Base-by-base conservation (phyloP, 2,329 filamentous ascomycete species). In the Colletotrichum costaricense region DNA sequence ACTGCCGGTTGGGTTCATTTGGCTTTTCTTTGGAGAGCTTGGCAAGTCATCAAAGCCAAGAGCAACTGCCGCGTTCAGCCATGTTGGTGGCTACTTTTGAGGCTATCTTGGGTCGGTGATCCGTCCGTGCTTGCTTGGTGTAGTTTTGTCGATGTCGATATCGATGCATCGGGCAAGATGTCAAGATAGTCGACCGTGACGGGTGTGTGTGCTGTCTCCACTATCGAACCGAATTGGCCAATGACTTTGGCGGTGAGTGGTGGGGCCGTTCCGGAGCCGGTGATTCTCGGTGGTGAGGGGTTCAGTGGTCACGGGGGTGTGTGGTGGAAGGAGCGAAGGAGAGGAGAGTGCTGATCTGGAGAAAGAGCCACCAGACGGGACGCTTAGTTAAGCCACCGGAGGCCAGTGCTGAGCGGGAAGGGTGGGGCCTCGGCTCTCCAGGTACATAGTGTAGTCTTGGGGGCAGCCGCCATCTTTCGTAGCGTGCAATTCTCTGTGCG, bases 211-310 rank as follows among this genome's bases (percentile, higher is more conserved):
- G 19, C 12, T n/a, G 42, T 49, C 42, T 22, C 42, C 42, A 62
- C 59, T 9, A 30, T 19, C 22, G 14, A 7, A 5, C 42, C 42
- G 19, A 22, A 22, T 49, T 49, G 42, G 42, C 42, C 42, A 49
- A 22, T 49, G 42, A 22, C 19, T 49, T 49, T 42, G 14, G 16
- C 8, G 42, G 8, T 49, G 19, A 49, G 19, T 49, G 19, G 42
- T 22, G 42, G 19, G 42, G 42, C 59, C 56, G 66, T 30, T 30
- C 57, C 69, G 38, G 63, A 64, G 33, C 59, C 67, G 67, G 58
- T 60, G 33, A 24, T 52, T 57, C 63, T 42, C 38, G 38, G 52
- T 4, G 67, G 11, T 56, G 24, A 19, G 54, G 54, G 33, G 33
- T 35, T 35, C 33, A 35, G 33, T 35, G 33, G 33, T 35, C 33